These are phyloP conservation scores for Sparassis latifolia DNA, from an alignment of 1,284 basidiomycete species.

Conservation along the genomic window DNA sequence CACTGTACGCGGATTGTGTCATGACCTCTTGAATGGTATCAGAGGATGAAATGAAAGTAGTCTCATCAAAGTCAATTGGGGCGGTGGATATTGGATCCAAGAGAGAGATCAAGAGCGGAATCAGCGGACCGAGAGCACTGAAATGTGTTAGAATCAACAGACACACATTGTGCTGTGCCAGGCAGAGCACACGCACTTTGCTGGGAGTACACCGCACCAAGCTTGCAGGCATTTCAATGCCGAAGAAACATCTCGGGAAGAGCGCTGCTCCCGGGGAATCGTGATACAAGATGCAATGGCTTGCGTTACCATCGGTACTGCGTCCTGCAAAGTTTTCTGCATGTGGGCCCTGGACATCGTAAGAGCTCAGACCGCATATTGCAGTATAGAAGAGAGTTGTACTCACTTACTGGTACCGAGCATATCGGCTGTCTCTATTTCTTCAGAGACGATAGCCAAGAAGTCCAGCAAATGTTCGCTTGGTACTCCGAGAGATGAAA, in stretches of 20 bases:
- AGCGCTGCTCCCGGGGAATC: constrained; percentile 18
- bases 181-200: constrained; percentile 42
- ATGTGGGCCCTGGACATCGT: constrained; percentile 46
- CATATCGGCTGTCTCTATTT: constrained; percentile 69
- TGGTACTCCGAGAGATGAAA: constrained; percentile 51
- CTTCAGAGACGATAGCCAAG: constrained; percentile 79
- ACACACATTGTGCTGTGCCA: background rate
- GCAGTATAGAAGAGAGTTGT: background rate
- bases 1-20: constrained; percentile 63
- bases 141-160: constrained; percentile 1
- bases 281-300: constrained; percentile 53
- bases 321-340: constrained; percentile 54
- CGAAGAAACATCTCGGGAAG: constrained; percentile 51
- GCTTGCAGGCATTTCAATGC: constrained; percentile 76
- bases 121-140: constrained; percentile 54
- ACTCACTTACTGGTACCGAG: constrained; percentile 70
- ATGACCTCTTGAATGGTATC: constrained; percentile 76
- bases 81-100: constrained; percentile 40
- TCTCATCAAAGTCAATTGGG: constrained; percentile 35
- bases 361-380: constrained; percentile 3
- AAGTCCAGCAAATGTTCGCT: constrained; percentile 67
- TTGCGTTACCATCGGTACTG: constrained; percentile 63
- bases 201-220: constrained; percentile 69
- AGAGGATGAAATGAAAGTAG: constrained; percentile 55
- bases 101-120: constrained; percentile 56